phyloP scores from a whole-genome alignment of 2,329 filamentous ascomycete species.

The Fusarium sp. region DNA sequence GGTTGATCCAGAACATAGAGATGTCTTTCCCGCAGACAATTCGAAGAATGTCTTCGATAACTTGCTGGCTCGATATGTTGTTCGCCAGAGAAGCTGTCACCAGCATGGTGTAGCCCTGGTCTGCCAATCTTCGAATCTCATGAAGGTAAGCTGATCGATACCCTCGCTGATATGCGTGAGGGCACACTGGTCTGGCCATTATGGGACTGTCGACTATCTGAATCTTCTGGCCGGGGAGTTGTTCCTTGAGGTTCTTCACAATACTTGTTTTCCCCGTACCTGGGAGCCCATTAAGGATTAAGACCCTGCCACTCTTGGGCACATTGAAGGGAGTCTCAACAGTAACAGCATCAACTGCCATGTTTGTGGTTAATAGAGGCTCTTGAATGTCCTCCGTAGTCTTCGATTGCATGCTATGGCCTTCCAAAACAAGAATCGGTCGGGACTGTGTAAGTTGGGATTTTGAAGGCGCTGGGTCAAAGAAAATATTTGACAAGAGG shows the following conservation, averaged over 20 bases:
- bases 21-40: slow-evolving; percentile 3
- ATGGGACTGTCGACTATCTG: slow-evolving; percentile 19
- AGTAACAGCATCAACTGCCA: neutral
- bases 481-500: neutral
- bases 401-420: neutral
- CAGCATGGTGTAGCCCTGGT: slow-evolving; percentile 9
- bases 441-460: neutral
- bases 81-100: slow-evolving; percentile 16
- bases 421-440: neutral
- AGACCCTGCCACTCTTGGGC: slow-evolving; percentile 6
- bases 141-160: slow-evolving; percentile 20
- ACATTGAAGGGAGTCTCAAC: neutral
- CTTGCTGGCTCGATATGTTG: neutral
- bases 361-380: neutral
- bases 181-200: slow-evolving; percentile 1
- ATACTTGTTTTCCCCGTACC: slow-evolving; percentile 8
- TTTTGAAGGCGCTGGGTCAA: neutral
- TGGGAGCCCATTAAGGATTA: slow-evolving; percentile 24
- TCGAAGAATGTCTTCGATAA: slow-evolving; percentile 8
- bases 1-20: slow-evolving; percentile 22
- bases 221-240: neutral
- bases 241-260: neutral
- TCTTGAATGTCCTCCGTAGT: neutral
- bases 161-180: neutral
- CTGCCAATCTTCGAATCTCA: slow-evolving; percentile 16